phyloP scores from a whole-genome alignment of 2,329 filamentous ascomycete genomes.

The Fusarium brachygibbosum region DNA sequence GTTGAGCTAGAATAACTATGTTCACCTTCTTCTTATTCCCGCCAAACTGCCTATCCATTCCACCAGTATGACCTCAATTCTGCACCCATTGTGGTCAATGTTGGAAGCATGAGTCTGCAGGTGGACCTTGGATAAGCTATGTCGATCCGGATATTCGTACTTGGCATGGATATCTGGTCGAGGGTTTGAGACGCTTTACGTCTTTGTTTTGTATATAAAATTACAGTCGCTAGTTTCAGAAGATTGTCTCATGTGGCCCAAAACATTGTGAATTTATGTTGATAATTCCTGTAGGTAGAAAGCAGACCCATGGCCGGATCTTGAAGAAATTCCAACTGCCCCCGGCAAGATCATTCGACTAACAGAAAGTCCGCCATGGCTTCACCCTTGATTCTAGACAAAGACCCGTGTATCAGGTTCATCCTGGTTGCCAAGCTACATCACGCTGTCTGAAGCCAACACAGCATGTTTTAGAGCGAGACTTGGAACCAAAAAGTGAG shows the following conservation, averaged over 20 bases:
- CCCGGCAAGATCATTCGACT: background rate
- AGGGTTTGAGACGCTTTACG: background rate
- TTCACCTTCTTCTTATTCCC: constrained; percentile 1
- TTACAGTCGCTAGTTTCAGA: background rate
- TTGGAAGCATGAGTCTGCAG: background rate
- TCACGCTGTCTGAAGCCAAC: background rate
- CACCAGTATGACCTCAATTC: background rate
- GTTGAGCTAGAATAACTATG: constrained; percentile 8
- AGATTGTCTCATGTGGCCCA: background rate
- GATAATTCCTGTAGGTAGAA: constrained; percentile 8
- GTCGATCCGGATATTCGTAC: constrained; percentile 3
- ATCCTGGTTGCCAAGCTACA: constrained; percentile 5
- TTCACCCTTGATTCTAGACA: background rate
- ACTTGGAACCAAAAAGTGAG: background rate
- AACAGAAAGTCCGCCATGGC: constrained; percentile 6
- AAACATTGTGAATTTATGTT: constrained; percentile 6
- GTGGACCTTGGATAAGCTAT: constrained; percentile 3
- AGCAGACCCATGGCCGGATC: background rate
- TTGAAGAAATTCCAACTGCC: background rate
- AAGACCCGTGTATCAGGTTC: constrained; percentile 2
- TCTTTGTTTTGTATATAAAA: background rate
- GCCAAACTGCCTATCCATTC: constrained; percentile 8
- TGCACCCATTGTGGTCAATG: background rate
- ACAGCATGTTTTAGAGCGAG: background rate
- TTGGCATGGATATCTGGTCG: constrained; percentile 23